These are phyloP conservation scores for Nitzschia palea DNA, from an alignment of 108 stramenopile species.

Conservation along the genomic window DNA sequence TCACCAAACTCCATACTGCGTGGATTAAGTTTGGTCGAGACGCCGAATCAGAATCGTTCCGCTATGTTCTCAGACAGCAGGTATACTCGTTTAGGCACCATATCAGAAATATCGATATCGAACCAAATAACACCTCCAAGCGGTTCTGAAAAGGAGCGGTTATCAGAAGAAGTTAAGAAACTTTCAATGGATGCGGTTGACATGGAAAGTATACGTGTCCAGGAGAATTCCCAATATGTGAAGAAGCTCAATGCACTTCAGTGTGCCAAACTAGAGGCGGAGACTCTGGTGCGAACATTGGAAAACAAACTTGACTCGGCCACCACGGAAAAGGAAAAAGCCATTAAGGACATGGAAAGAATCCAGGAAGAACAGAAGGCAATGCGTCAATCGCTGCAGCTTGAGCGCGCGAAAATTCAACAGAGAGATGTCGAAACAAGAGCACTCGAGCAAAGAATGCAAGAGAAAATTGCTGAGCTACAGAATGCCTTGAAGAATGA, in stretches of 20 bases:
- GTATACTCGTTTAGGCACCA: slow-evolving; percentile 18
- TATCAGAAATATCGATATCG: slow-evolving; percentile 10
- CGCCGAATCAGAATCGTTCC: neutral
- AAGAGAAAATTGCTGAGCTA: slow-evolving; percentile 24
- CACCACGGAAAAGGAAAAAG: slow-evolving; percentile 1
- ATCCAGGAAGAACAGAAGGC: slow-evolving; percentile 11
- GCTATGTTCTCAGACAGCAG: neutral
- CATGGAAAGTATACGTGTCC: neutral
- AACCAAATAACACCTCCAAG: neutral
- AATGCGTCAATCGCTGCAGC: slow-evolving; percentile 4
- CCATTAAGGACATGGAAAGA: neutral
- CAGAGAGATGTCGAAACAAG: slow-evolving; percentile 11
- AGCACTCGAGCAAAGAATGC: slow-evolving; percentile 22
- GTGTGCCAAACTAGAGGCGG: slow-evolving; percentile 11
- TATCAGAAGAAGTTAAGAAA: slow-evolving; percentile 5
- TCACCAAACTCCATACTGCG: slow-evolving; percentile 30
- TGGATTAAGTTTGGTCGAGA: slow-evolving; percentile 25
- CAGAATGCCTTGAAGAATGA: slow-evolving; percentile 8
- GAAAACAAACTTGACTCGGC: slow-evolving; percentile 8
- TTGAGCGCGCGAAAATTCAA: slow-evolving; percentile 8
- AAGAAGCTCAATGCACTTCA: slow-evolving; percentile 13
- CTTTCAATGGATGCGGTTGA: neutral
- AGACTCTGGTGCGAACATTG: slow-evolving; percentile 12
- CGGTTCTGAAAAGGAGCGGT: neutral
- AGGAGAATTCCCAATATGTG: neutral